Base-by-base conservation (phyloP, 306 rosid species). In the Comarum palustre region DNA sequence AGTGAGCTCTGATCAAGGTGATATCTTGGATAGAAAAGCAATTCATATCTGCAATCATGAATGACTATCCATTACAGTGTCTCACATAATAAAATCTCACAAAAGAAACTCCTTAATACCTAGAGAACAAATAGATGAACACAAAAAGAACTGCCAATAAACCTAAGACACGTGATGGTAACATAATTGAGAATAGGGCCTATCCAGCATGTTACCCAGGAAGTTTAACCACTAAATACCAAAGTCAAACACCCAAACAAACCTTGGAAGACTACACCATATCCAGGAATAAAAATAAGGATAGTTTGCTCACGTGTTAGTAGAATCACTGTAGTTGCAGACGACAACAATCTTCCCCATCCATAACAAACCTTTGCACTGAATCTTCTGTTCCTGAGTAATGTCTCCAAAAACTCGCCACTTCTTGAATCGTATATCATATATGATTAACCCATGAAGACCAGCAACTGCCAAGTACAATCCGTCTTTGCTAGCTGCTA, bases 1-100 rank as follows among this genome's bases (percentile, higher is more conserved):
- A 91, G 87, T 69, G 97, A 94, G 79, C 97, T 94, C 87, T 89
- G 96, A 84, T 89, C 98, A 80, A 94, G 98, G 87, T 94, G 98
- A 86, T 89, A 89, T 80, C 98, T 89, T 63, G 96, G 98, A 83
- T 89, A 94, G 80, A 94, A 94, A 63, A 94, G 98, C 80, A 94
- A 85, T 80, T 94, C 98, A 66, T 91, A 89, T 82, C 98, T 94
- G 86, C 67, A 77, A 88, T n/a, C 31, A 81, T 27, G 59, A 62
- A 75, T 73, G 48, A 25, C 25, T 76, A 39, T 77, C 70, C 69
- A 62, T 63, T 48, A 73, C 5, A 36, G 66, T 71, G 66, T 61
- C 43, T 47, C 48, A 36, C 61, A 72, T 75, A 69, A 79, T 46
- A 55, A 82, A 1, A 71, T 75, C 73, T 73, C 54, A 70, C 17